Percentiles rank a stretch among this genome's conserved stretches.
Evolutionary conservation across 768 basidiomycete species (phyloP).

Genomic region (Clitopilus passeckerianus): DNA sequence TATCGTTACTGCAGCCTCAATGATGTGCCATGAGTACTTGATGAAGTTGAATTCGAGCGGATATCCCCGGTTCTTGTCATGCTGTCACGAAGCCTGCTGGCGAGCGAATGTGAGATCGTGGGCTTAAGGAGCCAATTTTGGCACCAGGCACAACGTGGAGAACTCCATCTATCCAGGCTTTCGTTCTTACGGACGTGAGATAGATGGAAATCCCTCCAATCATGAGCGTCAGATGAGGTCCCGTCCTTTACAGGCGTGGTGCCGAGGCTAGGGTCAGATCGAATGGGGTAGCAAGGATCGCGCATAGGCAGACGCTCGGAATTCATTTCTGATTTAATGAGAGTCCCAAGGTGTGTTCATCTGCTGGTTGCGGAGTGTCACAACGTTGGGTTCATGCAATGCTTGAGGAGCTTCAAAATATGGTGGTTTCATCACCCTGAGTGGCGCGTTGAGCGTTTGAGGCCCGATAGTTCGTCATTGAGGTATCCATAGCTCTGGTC

Average conservation of each 20-base stretch:
- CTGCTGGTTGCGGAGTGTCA: not conserved
- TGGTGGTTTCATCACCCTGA: not conserved
- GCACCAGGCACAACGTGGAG: not conserved
- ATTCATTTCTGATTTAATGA: not conserved
- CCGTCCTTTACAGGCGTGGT: not conserved
- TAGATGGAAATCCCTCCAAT: not conserved
- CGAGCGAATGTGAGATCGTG: not conserved
- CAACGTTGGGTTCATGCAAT: not conserved
- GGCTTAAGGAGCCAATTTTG: not conserved
- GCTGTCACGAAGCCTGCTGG: not conserved
- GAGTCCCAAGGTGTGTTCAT: not conserved
- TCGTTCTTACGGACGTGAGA: not conserved
- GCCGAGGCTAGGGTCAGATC: not conserved
- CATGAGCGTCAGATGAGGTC: not conserved
- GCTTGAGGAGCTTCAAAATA: not conserved
- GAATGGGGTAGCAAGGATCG: not conserved
- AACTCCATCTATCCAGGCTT: not conserved
- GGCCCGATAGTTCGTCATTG: not conserved
- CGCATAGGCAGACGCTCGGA: not conserved
- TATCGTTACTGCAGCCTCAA: not conserved
- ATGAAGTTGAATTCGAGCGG: not conserved
- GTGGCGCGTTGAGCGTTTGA: not conserved
- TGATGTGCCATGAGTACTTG: not conserved
- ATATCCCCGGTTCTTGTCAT: not conserved
- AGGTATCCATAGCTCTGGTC: not conserved